A percentile compares a stretch with the other conserved stretches of the same genome.
phyloP scores from a whole-genome alignment of 441 rosid genomes.

The Bocquillonia castaneifolia region DNA sequence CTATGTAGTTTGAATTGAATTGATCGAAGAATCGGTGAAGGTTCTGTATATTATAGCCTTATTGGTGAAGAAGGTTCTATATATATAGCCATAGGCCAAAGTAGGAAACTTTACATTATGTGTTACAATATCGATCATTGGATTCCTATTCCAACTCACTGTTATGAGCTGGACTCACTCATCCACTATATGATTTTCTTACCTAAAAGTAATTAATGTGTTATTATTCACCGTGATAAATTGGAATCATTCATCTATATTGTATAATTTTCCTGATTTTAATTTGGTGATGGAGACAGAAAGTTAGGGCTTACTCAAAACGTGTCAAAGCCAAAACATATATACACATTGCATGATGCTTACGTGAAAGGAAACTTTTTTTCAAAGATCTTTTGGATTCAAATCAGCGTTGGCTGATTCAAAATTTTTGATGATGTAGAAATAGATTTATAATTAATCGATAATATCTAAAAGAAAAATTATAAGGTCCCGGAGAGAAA shows the following conservation, averaged over 20 bases:
- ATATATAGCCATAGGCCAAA: slow-evolving; percentile 34
- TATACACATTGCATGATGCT: slow-evolving; percentile 26
- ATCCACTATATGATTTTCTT: too few species aligned
- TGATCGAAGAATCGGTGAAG: slow-evolving; percentile 11
- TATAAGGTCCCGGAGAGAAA: too few species aligned
- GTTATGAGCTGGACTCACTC: background rate
- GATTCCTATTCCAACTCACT: background rate
- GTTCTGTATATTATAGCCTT: too few species aligned
- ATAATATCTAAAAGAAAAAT: too few species aligned
- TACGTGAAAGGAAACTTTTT: slow-evolving; percentile 27
- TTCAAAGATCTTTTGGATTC: background rate
- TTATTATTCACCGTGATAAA: too few species aligned
- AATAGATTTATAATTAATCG: too few species aligned
- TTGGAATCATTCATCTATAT: too few species aligned
- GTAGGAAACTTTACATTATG: background rate
- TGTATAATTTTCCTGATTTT: too few species aligned
- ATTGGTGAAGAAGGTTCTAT: slow-evolving; percentile 22
- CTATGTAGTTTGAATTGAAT: background rate
- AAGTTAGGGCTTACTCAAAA: background rate
- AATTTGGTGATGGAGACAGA: background rate
- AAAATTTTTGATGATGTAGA: too few species aligned
- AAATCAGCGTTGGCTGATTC: background rate
- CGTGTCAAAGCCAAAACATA: background rate
- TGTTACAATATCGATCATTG: background rate
- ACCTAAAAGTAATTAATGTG: too few species aligned